Conservation (phyloP, 768 basidiomycete genomes). For the Tulasnella sp. region DNA sequence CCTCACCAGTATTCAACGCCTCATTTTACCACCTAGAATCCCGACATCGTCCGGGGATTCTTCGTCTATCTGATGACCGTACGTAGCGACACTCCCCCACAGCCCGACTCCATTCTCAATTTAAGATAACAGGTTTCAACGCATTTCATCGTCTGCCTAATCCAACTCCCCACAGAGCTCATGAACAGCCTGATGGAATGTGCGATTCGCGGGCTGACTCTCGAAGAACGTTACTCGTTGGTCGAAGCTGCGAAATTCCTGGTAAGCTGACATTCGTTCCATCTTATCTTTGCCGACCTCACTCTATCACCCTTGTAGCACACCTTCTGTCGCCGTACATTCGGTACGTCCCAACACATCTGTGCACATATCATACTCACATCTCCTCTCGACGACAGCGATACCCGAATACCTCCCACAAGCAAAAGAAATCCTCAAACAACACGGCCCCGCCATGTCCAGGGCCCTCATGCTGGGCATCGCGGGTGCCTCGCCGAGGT, state of each 20-base stretch:
- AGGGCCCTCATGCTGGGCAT: constrained; percentile 66
- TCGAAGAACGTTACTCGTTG: constrained; percentile 78
- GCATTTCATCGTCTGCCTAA: constrained; percentile 49
- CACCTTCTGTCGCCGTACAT: not conserved
- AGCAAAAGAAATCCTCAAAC: constrained; percentile 34
- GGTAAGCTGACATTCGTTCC: constrained; percentile 34
- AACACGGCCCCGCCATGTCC: constrained; percentile 56
- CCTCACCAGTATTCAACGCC: not conserved
- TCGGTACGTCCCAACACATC: not conserved
- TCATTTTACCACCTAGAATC: constrained; percentile 43
- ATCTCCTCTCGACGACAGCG: constrained; percentile 20
- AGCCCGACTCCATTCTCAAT: not conserved
- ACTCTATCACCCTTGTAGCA: not conserved
- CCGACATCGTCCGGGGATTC: constrained; percentile 82
- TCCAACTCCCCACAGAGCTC: constrained; percentile 47
- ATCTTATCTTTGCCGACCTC: not conserved
- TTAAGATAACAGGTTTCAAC: constrained; percentile 32
- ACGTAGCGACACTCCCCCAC: constrained; percentile 21
- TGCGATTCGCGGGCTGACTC: constrained; percentile 47
- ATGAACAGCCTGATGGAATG: constrained; percentile 60
- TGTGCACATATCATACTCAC: not conserved
- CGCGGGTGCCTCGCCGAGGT: constrained; percentile 72
- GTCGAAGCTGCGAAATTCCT: constrained; percentile 73
- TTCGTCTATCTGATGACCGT: constrained; percentile 74
- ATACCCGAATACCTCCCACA: constrained; percentile 48